Evolutionary conservation across 805 yeast genomes (phyloP).

Genomic region (Candida ulmi): DNA sequence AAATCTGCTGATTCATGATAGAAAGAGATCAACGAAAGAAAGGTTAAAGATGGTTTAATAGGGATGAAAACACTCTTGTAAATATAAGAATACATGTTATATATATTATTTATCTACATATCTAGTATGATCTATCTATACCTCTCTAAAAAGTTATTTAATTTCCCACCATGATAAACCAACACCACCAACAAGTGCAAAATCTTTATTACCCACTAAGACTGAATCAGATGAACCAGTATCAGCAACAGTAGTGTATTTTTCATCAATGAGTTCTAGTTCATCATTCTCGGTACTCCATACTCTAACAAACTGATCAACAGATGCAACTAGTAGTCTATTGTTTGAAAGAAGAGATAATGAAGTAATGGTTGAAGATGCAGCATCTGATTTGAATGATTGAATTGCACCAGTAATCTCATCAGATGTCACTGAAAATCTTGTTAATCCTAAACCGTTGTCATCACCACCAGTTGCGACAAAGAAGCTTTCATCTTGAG

Average conservation of each 20-base stretch:
- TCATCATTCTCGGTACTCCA: slow-evolving; percentile 43
- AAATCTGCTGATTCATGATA: too few relatives aligned
- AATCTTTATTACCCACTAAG: slow-evolving; percentile 18
- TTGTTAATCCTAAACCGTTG: slow-evolving; percentile 53
- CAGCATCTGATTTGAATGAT: slow-evolving; percentile 50
- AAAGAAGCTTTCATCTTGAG: slow-evolving; percentile 14
- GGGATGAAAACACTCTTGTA: too few relatives aligned
- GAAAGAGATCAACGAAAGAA: too few relatives aligned
- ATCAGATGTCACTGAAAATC: slow-evolving; percentile 26
- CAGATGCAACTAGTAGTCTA: slow-evolving; percentile 59
- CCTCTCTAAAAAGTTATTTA: too few relatives aligned
- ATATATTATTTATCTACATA: not conserved
- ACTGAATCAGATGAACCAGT: slow-evolving; percentile 66
- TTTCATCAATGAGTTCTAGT: slow-evolving; percentile 30
- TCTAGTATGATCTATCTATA: too few relatives aligned
- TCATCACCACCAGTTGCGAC: slow-evolving; percentile 91
- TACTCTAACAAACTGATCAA: slow-evolving; percentile 69
- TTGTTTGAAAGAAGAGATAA: slow-evolving; percentile 31
- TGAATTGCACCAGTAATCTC: slow-evolving; percentile 21
- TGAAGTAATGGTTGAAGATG: slow-evolving; percentile 82
- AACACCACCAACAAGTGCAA: slow-evolving; percentile 68
- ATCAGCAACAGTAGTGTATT: slow-evolving; percentile 83
- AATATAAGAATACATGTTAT: not conserved
- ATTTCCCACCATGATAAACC: slow-evolving; percentile 59
- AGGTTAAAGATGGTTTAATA: too few relatives aligned